Evolutionary conservation across 176 grass and related monocot genomes (phyloP), one percentile per base, ranked within the genome.

Genomic region (Lolium rigidum): DNA sequence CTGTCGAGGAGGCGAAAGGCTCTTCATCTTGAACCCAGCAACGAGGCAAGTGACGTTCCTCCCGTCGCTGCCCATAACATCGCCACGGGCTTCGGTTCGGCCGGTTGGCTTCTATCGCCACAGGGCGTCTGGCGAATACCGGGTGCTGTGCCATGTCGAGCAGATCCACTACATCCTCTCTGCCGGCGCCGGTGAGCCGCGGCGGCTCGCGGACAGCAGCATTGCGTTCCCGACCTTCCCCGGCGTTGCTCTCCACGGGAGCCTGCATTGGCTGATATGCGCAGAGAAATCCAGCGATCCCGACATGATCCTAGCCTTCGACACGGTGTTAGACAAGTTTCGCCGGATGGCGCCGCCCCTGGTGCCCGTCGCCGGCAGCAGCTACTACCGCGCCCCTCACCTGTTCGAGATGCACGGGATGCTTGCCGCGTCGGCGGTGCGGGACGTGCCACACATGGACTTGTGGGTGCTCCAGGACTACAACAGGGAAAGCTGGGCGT

Each of bases 201-300:
- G 1, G 66, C 66, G 66, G 16, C 66, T 69, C 16, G 66, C 17
- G 35, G 66, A 69, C 66, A 41, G 1, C 31, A 38, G 1, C 31
- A 38, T 68, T 9, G 55, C 55, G 18, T 6, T 58, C 55, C 55
- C 55, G 55, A 58, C 55, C 55, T 58, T 5, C 55, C 18, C 17
- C 18, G 55, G 55, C 6, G 15, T 68, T 4, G 35, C 66, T 69
- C 66, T 69, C 66, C 35, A 69, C 3, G 35, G 3, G 16, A 70
- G 67, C 37, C 37, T 70, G 67, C 35, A 70, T 70, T 43, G 67
- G 67, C 67, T 70, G 65, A 68, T 18, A 70, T 9, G 16, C 67
- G 17, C 67, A 2, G 9, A 43, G 41, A 0, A 43, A 2, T 41
- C 37, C 35, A 41, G 17, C 18, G 35, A 70, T 10, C 67, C 67